A percentile compares a stretch with the other conserved stretches of the same genome.
Conservation (phyloP, 2,329 filamentous ascomycete genomes). For the Pseudogymnoascus sp. region DNA sequence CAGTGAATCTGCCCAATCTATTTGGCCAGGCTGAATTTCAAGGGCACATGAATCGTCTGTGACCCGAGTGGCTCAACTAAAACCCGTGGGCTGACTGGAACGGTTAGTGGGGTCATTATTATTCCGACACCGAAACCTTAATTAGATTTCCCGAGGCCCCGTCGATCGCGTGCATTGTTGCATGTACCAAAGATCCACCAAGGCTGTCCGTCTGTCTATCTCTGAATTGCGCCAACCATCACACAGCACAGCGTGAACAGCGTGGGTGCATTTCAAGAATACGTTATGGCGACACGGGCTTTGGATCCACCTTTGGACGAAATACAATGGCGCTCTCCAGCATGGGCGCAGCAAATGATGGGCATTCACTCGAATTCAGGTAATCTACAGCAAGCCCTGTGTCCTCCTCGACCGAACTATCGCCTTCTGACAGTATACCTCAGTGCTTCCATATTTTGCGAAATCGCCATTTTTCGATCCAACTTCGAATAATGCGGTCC, state of each 20-base stretch:
- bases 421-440: background rate
- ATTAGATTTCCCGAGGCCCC: background rate
- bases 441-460: slow-evolving; percentile 59
- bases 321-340: slow-evolving; percentile 57
- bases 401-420: background rate
- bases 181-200: slow-evolving; percentile 5
- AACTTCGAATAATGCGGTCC: slow-evolving; percentile 60
- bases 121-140: slow-evolving; percentile 3
- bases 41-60: background rate
- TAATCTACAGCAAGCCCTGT: slow-evolving; percentile 10
- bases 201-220: background rate
- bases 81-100: background rate
- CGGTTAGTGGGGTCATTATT: background rate
- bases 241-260: background rate
- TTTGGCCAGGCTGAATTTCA: background rate
- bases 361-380: slow-evolving; percentile 53
- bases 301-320: slow-evolving; percentile 52
- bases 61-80: slow-evolving; percentile 1
- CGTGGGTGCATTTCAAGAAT: background rate
- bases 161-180: slow-evolving; percentile 1
- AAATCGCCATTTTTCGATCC: slow-evolving; percentile 61
- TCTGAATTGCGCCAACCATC: slow-evolving; percentile 2
- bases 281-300: background rate
- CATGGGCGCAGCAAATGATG: slow-evolving; percentile 39
- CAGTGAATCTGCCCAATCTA: background rate